Conservation (phyloP, 2,329 filamentous ascomycete species). For the Chaetothyriales sp. region DNA sequence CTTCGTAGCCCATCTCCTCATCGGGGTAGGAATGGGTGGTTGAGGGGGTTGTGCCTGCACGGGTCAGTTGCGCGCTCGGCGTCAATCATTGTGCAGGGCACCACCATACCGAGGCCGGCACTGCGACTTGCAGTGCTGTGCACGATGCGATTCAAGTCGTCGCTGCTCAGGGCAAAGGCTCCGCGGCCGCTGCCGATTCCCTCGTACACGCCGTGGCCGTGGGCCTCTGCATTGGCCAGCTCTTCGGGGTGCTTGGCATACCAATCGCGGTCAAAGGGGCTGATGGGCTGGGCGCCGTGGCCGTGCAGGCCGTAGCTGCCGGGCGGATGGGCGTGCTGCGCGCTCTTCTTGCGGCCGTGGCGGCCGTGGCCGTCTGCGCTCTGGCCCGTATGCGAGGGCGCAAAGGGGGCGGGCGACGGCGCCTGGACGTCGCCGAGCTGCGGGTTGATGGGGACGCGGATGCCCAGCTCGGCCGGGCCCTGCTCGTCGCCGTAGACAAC, state of each 20-base stretch:
- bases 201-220: conserved; percentile 44
- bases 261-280: conserved; percentile 82
- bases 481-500: conserved; percentile 54
- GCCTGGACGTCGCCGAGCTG: conserved; percentile 92
- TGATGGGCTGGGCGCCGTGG: conserved; percentile 60
- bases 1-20: conserved; percentile 81
- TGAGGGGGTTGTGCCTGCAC: conserved; percentile 48
- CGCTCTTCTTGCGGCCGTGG: conserved; percentile 60
- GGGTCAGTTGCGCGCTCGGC: conserved; percentile 8
- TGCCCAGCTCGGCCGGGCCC: conserved; percentile 83
- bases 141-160: conserved; percentile 82
- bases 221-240: conserved; percentile 55
- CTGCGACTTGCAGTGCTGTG: conserved; percentile 48
- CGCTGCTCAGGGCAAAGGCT: conserved; percentile 77
- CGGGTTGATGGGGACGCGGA: conserved; percentile 85
- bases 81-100: background rate
- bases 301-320: conserved; percentile 90
- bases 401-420: conserved; percentile 59
- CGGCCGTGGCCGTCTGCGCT: conserved; percentile 33
- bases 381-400: conserved; percentile 15
- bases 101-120: conserved; percentile 38
- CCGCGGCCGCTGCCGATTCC: conserved; percentile 46
- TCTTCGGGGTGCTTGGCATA: conserved; percentile 83
- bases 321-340: conserved; percentile 59
- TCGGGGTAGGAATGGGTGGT: conserved; percentile 62